Percentiles rank a stretch among this genome's conserved stretches.
These are phyloP conservation scores for Vachellia pachyceras DNA, from an alignment of 306 rosid species.

Conservation along the genomic window DNA sequence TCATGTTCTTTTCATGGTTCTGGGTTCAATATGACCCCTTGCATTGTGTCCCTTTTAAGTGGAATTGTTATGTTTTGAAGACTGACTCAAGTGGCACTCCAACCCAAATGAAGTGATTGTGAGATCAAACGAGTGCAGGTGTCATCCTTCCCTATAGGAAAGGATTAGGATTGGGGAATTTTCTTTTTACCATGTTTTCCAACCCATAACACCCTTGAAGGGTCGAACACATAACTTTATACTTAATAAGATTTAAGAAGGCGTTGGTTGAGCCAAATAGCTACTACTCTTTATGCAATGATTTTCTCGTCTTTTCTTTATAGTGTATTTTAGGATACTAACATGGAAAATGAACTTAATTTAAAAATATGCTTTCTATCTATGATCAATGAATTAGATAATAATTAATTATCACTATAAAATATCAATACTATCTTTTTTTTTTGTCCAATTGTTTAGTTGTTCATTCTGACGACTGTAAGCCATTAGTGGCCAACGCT, in stretches of 20 bases:
- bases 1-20: background rate
- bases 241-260: too few species aligned
- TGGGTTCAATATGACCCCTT: slow-evolving; percentile 20
- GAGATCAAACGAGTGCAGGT: too few species aligned
- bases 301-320: background rate
- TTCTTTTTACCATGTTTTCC: too few species aligned
- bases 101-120: too few species aligned
- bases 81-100: too few species aligned
- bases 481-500: too few species aligned
- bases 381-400: too few species aligned
- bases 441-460: background rate
- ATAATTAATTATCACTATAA: background rate
- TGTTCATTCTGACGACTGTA: too few species aligned
- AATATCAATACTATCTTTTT: background rate
- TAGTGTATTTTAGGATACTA: background rate
- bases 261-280: too few species aligned
- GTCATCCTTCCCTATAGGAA: too few species aligned
- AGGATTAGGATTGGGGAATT: too few species aligned
- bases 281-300: background rate
- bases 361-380: background rate
- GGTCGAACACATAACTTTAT: background rate
- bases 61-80: slow-evolving; percentile 2
- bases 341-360: background rate
- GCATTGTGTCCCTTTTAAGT: slow-evolving; percentile 3
- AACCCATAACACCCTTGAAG: too few species aligned